Conservation (phyloP, 768 basidiomycete genomes). For the Paxillus ammoniavirescens region DNA sequence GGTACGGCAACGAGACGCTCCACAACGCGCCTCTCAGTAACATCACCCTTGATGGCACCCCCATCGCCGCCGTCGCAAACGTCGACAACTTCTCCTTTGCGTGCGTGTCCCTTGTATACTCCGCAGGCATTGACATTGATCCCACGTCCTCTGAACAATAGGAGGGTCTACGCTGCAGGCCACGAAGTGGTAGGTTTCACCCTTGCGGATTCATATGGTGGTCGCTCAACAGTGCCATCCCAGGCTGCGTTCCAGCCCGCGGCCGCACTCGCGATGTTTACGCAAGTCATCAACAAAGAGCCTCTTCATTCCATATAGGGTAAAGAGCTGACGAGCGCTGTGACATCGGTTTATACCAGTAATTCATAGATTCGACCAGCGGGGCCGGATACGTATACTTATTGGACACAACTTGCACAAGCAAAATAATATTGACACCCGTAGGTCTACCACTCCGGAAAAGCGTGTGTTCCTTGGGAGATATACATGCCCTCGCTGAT, state of each 20-base stretch:
- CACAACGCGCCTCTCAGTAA: conserved; percentile 44
- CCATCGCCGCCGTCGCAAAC: conserved; percentile 60
- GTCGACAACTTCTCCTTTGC: conserved; percentile 68
- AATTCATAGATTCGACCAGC: neutral
- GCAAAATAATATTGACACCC: conserved; percentile 36
- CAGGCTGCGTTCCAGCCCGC: conserved; percentile 64
- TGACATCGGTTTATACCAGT: neutral
- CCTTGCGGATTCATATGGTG: neutral
- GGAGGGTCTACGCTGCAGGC: conserved; percentile 55
- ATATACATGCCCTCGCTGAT: conserved; percentile 73
- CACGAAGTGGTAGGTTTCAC: conserved; percentile 58
- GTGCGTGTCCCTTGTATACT: conserved; percentile 37
- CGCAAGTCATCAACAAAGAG: conserved; percentile 49
- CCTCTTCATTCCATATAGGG: conserved; percentile 50
- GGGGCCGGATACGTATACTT: too few relatives aligned
- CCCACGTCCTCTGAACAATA: conserved; percentile 16
- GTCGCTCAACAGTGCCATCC: neutral
- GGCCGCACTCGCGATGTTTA: conserved; percentile 57
- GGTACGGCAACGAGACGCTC: conserved; percentile 42
- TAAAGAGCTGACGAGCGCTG: neutral
- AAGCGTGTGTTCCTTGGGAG: conserved; percentile 99
- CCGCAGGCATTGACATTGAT: too few relatives aligned
- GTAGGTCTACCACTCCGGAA: conserved; percentile 80
- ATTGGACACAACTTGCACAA: too few relatives aligned
- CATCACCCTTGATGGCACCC: conserved; percentile 52